phyloP scores from a whole-genome alignment of 139 green algal species.

The Yamagishiella unicocca region DNA sequence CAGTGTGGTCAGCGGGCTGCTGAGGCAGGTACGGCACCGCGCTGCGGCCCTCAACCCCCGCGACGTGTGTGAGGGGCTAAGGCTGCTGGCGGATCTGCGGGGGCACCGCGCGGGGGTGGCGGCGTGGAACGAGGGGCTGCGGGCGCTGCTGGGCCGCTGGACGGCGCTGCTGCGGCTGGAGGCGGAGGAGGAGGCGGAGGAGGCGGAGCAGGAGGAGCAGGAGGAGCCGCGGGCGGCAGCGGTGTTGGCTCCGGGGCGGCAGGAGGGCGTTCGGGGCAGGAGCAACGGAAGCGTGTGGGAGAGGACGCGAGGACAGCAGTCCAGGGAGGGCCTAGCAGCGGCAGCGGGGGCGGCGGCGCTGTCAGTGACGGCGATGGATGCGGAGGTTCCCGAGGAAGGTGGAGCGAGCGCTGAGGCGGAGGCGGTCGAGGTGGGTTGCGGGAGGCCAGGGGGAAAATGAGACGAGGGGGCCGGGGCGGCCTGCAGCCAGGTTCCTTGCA shows the following conservation, averaged over 20 bases:
- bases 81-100: conserved; percentile 8
- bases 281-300: too few species aligned
- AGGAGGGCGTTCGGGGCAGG: too few species aligned
- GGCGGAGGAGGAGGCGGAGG: neutral
- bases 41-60: neutral
- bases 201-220: neutral
- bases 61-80: conserved; percentile 27
- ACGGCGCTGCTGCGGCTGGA: conserved; percentile 4
- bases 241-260: too few species aligned
- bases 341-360: neutral
- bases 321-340: neutral
- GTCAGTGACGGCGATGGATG: neutral
- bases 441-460: too few species aligned
- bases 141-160: conserved; percentile 38
- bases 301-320: too few species aligned
- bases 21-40: conserved; percentile 11
- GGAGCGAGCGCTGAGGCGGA: too few species aligned
- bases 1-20: neutral
- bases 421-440: too few species aligned
- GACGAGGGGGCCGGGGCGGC: too few species aligned
- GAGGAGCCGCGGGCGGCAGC: neutral
- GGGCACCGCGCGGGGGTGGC: neutral
- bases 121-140: conserved; percentile 28
- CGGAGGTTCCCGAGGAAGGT: too few species aligned
- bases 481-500: too few species aligned